These are phyloP conservation scores for Atkinsonella texensis DNA, from an alignment of 2,329 filamentous ascomycete species.

Conservation along the genomic window DNA sequence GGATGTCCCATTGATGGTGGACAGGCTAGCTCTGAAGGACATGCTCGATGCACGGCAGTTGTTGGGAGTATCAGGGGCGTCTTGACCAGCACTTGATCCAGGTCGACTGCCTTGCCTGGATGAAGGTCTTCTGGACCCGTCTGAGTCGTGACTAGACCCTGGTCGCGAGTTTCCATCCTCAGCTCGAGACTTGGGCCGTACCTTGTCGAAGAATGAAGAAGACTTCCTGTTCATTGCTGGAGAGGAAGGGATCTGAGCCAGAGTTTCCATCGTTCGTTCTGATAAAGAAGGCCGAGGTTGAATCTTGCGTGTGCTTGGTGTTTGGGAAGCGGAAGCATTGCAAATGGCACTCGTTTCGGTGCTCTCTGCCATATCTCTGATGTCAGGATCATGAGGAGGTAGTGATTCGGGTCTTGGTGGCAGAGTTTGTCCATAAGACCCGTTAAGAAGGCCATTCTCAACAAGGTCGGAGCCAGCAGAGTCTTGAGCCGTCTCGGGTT, in stretches of 20 bases:
- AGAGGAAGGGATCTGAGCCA: conserved; percentile 67
- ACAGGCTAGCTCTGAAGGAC: conserved; percentile 30
- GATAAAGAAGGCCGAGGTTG: conserved; percentile 49
- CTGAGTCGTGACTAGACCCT: conserved; percentile 50
- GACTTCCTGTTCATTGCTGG: conserved; percentile 54
- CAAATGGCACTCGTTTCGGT: conserved; percentile 2
- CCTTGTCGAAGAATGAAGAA: conserved; percentile 60
- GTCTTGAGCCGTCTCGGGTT: background rate
- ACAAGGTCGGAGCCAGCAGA: background rate
- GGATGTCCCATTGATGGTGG: conserved; percentile 33
- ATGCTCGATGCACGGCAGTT: conserved; percentile 32
- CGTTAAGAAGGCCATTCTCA: background rate
- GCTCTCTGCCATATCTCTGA: background rate
- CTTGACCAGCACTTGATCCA: conserved; percentile 40
- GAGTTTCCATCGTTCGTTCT: conserved; percentile 76
- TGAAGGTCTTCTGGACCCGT: conserved; percentile 38
- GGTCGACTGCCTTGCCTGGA: conserved; percentile 41
- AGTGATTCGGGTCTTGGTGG: background rate
- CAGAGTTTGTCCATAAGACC: background rate
- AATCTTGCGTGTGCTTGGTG: conserved; percentile 12
- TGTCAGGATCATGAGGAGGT: background rate
- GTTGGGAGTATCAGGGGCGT: conserved; percentile 22
- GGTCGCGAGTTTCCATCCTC: conserved; percentile 35
- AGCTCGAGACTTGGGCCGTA: conserved; percentile 41
- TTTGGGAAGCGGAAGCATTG: conserved; percentile 8